Conservation (phyloP, 2,329 filamentous ascomycete genomes). For the Corinectria fuckeliana region DNA sequence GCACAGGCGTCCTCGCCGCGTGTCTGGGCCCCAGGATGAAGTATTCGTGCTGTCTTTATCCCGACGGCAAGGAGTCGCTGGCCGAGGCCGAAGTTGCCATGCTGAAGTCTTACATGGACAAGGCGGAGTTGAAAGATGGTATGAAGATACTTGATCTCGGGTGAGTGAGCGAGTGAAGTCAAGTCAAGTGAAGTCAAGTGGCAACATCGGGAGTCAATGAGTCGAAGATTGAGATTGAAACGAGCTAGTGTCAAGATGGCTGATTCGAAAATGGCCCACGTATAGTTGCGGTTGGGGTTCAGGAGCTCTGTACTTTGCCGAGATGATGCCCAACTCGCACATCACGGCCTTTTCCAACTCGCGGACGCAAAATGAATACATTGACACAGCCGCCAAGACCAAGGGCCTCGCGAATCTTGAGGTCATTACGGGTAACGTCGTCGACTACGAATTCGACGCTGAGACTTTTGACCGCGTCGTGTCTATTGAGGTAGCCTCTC, state of each 20-base stretch:
- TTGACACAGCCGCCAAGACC: slow-evolving; percentile 62
- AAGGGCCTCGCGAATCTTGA: slow-evolving; percentile 66
- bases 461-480: slow-evolving; percentile 68
- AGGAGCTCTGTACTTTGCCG: slow-evolving; percentile 68
- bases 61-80: slow-evolving; percentile 66
- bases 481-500: slow-evolving; percentile 65
- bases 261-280: neutral
- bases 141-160: slow-evolving; percentile 69
- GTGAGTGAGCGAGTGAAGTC: slow-evolving; percentile 43
- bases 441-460: slow-evolving; percentile 67
- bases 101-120: slow-evolving; percentile 67
- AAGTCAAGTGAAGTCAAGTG: neutral
- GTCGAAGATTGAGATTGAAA: too few relatives aligned
- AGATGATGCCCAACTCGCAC: slow-evolving; percentile 64
- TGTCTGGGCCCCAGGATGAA: slow-evolving; percentile 75
- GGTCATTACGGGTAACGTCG: slow-evolving; percentile 71
- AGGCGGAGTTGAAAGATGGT: slow-evolving; percentile 64
- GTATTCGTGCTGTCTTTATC: slow-evolving; percentile 73
- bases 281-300: slow-evolving; percentile 73
- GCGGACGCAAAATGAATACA: slow-evolving; percentile 70
- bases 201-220: neutral
- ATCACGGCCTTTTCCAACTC: slow-evolving; percentile 76
- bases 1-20: slow-evolving; percentile 66
- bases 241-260: neutral
- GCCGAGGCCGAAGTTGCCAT: slow-evolving; percentile 71